Evolutionary conservation across 352 stramenopile species (phyloP).

Genomic region (Globisporangium ultimum): DNA sequence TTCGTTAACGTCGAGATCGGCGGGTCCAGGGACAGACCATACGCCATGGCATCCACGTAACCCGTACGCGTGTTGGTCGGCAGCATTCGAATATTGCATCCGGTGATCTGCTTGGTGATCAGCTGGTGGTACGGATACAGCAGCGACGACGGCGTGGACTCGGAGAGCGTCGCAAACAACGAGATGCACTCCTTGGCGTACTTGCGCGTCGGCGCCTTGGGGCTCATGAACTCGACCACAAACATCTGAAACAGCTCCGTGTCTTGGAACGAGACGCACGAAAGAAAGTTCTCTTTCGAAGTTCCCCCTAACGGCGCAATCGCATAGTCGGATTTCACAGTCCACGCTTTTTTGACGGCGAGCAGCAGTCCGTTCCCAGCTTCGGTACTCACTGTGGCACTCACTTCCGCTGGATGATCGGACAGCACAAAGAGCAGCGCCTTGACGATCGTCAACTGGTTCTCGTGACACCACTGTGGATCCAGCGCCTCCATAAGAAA

Average conservation of each 20-base stretch:
- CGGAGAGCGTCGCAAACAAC: constrained; percentile 48
- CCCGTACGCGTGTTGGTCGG: constrained; percentile 63
- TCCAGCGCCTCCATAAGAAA: constrained; percentile 65
- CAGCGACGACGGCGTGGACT: constrained; percentile 59
- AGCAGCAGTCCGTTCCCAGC: constrained; percentile 60
- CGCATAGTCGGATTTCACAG: constrained; percentile 33
- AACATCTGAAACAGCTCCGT: constrained; percentile 86
- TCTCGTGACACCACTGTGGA: constrained; percentile 82
- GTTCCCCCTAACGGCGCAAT: constrained; percentile 30
- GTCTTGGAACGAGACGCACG: constrained; percentile 77
- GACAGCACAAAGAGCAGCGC: constrained; percentile 86
- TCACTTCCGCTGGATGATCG: constrained; percentile 83
- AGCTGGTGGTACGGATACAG: constrained; percentile 83
- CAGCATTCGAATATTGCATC: constrained; percentile 72
- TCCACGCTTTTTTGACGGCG: constrained; percentile 58
- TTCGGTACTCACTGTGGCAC: constrained; percentile 66
- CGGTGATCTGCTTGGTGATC: constrained; percentile 83
- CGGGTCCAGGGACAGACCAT: constrained; percentile 65
- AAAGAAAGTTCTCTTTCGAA: constrained; percentile 59
- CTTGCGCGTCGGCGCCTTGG: constrained; percentile 58
- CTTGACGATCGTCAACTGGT: constrained; percentile 82
- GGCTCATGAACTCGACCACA: constrained; percentile 83
- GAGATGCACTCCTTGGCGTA: constrained; percentile 75
- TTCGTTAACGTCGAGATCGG: constrained; percentile 84
- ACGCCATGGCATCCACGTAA: constrained; percentile 86